phyloP scores from a whole-genome alignment of 108 stramenopile genomes.

The Craspedostauros australis region DNA sequence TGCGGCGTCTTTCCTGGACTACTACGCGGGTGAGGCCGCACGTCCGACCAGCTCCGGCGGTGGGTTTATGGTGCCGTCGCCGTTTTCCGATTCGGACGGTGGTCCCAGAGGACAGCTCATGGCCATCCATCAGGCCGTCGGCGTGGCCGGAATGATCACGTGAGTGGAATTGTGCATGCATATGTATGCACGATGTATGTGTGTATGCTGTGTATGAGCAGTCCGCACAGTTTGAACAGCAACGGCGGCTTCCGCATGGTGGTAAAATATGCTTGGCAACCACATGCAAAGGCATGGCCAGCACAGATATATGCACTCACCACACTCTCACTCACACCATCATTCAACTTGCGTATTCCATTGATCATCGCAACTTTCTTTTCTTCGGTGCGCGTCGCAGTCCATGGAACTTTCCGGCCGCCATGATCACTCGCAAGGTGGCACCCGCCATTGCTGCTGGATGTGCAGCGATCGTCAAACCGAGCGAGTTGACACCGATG shows the following conservation, averaged over 20 bases:
- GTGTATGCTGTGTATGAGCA: no score
- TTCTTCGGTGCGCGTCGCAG: no score
- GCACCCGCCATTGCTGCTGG: conserved; percentile 90
- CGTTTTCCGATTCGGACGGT: conserved; percentile 37
- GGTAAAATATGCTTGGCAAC: no score
- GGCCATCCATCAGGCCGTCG: conserved; percentile 84
- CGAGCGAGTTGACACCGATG: conserved; percentile 82
- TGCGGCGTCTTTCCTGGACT: conserved; percentile 80
- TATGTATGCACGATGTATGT: no score
- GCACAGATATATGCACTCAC: background rate
- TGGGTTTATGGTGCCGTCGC: conserved; percentile 53
- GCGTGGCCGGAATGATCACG: conserved; percentile 51
- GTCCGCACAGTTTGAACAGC: no score
- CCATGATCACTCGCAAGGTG: conserved; percentile 95
- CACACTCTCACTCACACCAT: background rate
- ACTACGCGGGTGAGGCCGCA: conserved; percentile 82
- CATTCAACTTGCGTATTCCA: no score
- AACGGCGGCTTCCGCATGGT: no score
- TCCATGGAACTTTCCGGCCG: conserved; percentile 98
- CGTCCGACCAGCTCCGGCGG: conserved; percentile 72
- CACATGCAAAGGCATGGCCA: no score
- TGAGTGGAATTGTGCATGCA: conserved; percentile 12
- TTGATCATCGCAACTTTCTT: no score
- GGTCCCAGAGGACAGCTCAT: conserved; percentile 58
- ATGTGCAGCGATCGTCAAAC: conserved; percentile 86